Conservation (phyloP, 2,329 filamentous ascomycete species). For the Cercospora sp. region DNA sequence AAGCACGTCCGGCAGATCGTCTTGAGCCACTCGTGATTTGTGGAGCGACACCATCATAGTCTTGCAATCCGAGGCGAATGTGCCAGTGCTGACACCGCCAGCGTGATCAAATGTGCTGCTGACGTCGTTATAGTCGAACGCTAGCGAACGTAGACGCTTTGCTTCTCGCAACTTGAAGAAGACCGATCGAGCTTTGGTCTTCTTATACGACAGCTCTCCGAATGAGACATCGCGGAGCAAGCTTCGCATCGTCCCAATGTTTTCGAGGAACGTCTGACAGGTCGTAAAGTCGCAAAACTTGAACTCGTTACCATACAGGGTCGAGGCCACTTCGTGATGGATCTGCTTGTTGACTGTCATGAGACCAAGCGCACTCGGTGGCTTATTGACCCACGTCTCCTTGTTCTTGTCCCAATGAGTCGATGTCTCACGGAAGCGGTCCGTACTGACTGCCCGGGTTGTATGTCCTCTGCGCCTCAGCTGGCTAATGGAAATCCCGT, state of each 20-base stretch:
- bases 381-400: neutral
- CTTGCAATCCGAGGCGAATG: neutral
- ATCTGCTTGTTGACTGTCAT: conserved; percentile 14
- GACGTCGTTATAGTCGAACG: neutral
- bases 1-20: neutral
- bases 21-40: neutral
- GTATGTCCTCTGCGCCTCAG: neutral
- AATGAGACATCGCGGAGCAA: neutral
- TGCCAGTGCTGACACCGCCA: neutral
- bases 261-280: conserved; percentile 4
- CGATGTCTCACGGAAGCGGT: neutral
- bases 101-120: neutral
- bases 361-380: conserved; percentile 3
- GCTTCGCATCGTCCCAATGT: conserved; percentile 9
- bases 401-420: neutral
- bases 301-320: conserved; percentile 12
- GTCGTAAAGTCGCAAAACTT: neutral
- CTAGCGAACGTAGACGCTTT: neutral
- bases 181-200: neutral
- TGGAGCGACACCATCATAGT: conserved; percentile 2
- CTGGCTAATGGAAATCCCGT: neutral
- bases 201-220: neutral
- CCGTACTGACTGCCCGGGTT: conserved; percentile 3
- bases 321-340: neutral
- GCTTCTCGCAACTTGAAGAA: conserved; percentile 17